These are phyloP conservation scores for Dryas alaskensis DNA, from an alignment of 306 rosid genomes.

Conservation along the genomic window DNA sequence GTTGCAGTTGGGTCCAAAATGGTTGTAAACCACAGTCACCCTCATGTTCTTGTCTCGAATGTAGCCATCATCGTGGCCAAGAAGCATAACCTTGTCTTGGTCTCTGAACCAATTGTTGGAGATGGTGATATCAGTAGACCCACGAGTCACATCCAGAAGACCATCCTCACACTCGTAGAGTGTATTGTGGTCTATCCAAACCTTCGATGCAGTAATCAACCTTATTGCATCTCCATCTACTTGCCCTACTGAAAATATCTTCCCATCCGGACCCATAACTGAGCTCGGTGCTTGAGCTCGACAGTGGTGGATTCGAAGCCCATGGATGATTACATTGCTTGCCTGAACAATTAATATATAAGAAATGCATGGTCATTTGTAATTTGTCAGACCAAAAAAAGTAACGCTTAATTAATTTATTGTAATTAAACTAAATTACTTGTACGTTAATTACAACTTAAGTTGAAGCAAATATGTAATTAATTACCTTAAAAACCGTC, in stretches of 20 bases:
- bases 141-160: slow-evolving; percentile 42
- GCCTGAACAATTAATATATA: neutral
- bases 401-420: too few relatives aligned
- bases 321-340: slow-evolving; percentile 41
- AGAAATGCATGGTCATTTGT: too few relatives aligned
- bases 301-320: slow-evolving; percentile 46
- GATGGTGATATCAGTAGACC: slow-evolving; percentile 40
- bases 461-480: too few relatives aligned
- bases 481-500: slow-evolving; percentile 13
- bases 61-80: slow-evolving; percentile 46
- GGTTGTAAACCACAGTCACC: slow-evolving; percentile 41
- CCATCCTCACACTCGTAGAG: slow-evolving; percentile 41
- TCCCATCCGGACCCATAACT: slow-evolving; percentile 32
- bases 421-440: too few relatives aligned
- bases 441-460: too few relatives aligned
- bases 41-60: slow-evolving; percentile 34
- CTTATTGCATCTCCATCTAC: slow-evolving; percentile 48
- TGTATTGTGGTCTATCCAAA: slow-evolving; percentile 53
- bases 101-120: slow-evolving; percentile 49
- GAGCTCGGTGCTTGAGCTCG: slow-evolving; percentile 22
- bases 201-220: slow-evolving; percentile 32
- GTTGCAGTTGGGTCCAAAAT: slow-evolving; percentile 50
- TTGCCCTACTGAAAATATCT: slow-evolving; percentile 22
- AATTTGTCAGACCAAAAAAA: too few relatives aligned
- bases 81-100: slow-evolving; percentile 48